These are phyloP conservation scores for Sophora flavescens DNA, from an alignment of 306 rosid species.

Conservation along the genomic window DNA sequence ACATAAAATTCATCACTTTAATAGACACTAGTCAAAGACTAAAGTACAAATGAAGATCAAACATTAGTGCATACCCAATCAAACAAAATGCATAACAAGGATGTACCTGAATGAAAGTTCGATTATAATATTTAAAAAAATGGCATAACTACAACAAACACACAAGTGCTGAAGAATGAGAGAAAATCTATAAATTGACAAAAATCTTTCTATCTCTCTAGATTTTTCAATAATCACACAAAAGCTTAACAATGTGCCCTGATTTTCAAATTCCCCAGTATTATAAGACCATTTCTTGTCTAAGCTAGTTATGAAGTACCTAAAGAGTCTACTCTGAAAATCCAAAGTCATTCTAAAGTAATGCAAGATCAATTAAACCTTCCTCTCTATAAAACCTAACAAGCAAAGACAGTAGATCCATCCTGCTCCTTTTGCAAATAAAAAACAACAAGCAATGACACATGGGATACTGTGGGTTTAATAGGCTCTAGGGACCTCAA, in stretches of 20 bases:
- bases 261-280: background rate
- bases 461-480: background rate
- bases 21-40: background rate
- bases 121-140: background rate
- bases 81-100: conserved; percentile 1
- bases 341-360: background rate
- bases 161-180: background rate
- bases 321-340: background rate
- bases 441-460: background rate
- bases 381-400: background rate
- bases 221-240: conserved; percentile 1
- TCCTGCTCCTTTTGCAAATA: background rate
- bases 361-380: background rate
- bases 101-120: background rate
- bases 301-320: background rate
- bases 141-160: conserved; percentile 6
- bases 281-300: background rate
- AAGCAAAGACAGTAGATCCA: background rate
- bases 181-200: background rate
- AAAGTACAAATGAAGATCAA: background rate
- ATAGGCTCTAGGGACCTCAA: background rate
- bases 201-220: background rate
- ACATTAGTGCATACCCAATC: background rate
- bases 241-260: conserved; percentile 3
- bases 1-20: background rate